Evolutionary conservation across 1,284 basidiomycete genomes (phyloP).

Genomic region (Microbotryum saponariae): DNA sequence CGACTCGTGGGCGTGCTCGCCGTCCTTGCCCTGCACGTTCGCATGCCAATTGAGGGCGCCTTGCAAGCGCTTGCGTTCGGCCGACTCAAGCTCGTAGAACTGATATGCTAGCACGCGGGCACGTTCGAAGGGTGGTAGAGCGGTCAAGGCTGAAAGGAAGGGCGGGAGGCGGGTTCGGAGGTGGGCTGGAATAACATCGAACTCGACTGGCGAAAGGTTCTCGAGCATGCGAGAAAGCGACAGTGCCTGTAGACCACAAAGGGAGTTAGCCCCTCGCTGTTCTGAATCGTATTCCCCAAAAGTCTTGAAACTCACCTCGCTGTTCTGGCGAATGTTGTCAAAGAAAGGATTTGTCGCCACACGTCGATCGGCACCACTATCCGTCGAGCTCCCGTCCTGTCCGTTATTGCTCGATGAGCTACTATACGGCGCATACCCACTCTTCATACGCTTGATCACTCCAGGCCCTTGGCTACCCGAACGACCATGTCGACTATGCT

Average conservation of each 20-base stretch:
- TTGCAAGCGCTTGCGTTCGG: slow-evolving; percentile 81
- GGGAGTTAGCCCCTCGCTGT: slow-evolving; percentile 53
- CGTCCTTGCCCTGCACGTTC: slow-evolving; percentile 17
- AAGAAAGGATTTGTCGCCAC: slow-evolving; percentile 47
- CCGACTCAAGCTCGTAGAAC: slow-evolving; percentile 81
- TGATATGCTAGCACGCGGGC: slow-evolving; percentile 77
- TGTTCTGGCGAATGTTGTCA: slow-evolving; percentile 90
- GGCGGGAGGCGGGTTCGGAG: slow-evolving; percentile 54
- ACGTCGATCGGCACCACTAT: not conserved
- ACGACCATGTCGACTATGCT: too few relatives aligned
- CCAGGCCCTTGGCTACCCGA: too few relatives aligned
- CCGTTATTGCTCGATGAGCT: not conserved
- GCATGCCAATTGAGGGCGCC: slow-evolving; percentile 88
- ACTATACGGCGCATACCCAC: too few relatives aligned
- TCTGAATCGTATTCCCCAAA: slow-evolving; percentile 49
- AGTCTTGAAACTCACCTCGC: slow-evolving; percentile 49
- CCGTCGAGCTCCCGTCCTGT: not conserved
- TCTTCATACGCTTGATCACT: too few relatives aligned
- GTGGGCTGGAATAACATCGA: slow-evolving; percentile 49
- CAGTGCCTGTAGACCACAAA: slow-evolving; percentile 18
- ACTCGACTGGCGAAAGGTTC: slow-evolving; percentile 67
- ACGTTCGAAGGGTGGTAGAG: slow-evolving; percentile 49
- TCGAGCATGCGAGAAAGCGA: slow-evolving; percentile 32
- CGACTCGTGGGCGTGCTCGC: slow-evolving; percentile 10
- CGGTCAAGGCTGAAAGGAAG: slow-evolving; percentile 71